A percentile compares a stretch with the other conserved stretches of the same genome.
Evolutionary conservation across 1,284 basidiomycete species (phyloP).

Genomic region (Ganoderma meredithae): DNA sequence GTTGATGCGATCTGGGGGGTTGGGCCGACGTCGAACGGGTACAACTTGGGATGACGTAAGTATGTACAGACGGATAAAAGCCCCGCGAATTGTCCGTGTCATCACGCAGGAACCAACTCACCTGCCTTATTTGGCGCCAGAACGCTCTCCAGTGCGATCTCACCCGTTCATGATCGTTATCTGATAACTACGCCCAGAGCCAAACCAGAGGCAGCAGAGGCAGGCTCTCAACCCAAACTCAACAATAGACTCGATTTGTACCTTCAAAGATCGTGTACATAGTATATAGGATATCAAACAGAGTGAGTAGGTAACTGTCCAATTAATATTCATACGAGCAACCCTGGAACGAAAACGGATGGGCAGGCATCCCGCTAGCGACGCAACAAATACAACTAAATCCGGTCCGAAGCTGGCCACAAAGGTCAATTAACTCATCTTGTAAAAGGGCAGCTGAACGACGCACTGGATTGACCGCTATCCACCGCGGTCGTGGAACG

Average conservation of each 20-base stretch:
- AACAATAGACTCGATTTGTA: not conserved
- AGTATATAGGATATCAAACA: not conserved
- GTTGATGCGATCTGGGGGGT: too few species aligned
- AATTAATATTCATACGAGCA: not conserved
- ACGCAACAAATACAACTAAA: not conserved
- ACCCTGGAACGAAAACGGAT: not conserved
- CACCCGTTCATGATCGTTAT: not conserved
- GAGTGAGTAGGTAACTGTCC: not conserved
- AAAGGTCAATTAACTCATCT: not conserved
- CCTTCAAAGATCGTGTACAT: not conserved
- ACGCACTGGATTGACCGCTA: constrained; percentile 15
- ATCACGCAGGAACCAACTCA: not conserved
- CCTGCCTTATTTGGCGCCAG: not conserved
- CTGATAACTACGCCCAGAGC: not conserved
- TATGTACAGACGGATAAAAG: not conserved
- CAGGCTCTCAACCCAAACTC: too few species aligned
- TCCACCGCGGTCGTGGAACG: constrained; percentile 32
- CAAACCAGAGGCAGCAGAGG: too few species aligned
- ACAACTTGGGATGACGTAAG: too few species aligned
- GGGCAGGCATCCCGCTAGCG: not conserved
- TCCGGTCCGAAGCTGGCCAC: not conserved
- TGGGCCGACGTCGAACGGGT: too few species aligned
- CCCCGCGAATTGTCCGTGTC: not conserved
- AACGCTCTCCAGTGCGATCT: not conserved
- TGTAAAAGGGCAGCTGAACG: not conserved